Evolutionary conservation across 495 filamentous ascomycete species (phyloP).

Genomic region (Trichoderma orchidacearum): DNA sequence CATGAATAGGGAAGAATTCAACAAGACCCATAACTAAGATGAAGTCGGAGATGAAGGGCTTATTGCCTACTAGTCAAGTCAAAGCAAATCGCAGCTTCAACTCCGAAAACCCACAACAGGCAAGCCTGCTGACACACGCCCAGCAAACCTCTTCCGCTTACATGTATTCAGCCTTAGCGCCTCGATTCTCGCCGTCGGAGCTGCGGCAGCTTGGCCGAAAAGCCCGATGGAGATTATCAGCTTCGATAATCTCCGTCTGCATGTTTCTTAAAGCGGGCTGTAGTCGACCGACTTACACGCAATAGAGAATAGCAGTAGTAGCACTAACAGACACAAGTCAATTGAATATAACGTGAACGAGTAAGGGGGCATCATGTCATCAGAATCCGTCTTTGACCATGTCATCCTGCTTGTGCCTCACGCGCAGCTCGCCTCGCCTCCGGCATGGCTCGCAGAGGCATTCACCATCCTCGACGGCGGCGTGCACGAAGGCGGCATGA

Average conservation of each 20-base stretch:
- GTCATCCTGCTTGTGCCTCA: conserved; percentile 42
- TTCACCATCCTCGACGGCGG: conserved; percentile 44
- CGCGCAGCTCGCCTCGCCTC: conserved; percentile 20
- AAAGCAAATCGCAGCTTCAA: no score
- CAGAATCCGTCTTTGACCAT: conserved; percentile 30
- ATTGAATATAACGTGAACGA: background rate
- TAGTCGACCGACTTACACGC: background rate
- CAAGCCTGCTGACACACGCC: no score
- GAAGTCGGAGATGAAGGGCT: no score
- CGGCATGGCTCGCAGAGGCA: conserved; percentile 30
- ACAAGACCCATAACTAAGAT: no score
- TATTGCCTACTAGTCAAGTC: no score
- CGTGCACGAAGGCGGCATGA: conserved; percentile 33
- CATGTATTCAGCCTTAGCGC: background rate
- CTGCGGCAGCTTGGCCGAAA: background rate
- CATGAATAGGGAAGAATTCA: no score
- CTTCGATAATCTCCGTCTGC: background rate
- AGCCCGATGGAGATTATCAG: background rate
- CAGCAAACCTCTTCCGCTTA: no score
- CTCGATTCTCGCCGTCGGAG: background rate
- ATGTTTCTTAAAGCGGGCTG: background rate
- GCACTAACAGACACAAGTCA: background rate
- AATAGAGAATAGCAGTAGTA: background rate
- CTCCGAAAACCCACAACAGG: background rate
- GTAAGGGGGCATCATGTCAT: background rate